A percentile compares a stretch with the other conserved stretches of the same genome.
Conservation (phyloP, 192 early-diverging fungal genomes). For the Bifiguratus adelaidae region DNA sequence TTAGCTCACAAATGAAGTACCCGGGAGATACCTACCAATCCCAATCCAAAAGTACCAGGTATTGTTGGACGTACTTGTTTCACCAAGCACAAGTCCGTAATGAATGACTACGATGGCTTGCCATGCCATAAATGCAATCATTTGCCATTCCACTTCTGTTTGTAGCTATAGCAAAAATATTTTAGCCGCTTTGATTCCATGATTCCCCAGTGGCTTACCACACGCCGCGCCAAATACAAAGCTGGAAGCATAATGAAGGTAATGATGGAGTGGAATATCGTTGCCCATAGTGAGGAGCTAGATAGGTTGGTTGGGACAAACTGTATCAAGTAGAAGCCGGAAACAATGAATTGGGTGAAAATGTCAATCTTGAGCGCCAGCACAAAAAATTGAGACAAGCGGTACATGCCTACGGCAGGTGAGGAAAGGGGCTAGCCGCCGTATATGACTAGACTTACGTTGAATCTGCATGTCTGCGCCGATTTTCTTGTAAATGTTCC, state of each 20-base stretch:
- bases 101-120: constrained; percentile 21
- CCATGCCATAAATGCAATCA: constrained; percentile 17
- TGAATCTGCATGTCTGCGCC: constrained; percentile 50
- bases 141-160: constrained; percentile 11
- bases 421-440: background rate
- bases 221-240: constrained; percentile 17
- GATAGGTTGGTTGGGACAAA: constrained; percentile 6
- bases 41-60: constrained; percentile 24
- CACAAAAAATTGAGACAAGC: constrained; percentile 23
- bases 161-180: constrained; percentile 15
- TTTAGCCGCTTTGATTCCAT: too few species aligned
- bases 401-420: constrained; percentile 15
- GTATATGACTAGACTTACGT: constrained; percentile 18
- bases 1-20: too few species aligned
- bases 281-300: too few species aligned
- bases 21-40: constrained; percentile 13
- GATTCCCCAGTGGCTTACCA: too few species aligned
- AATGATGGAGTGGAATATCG: constrained; percentile 13
- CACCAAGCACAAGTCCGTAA: constrained; percentile 12
- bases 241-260: constrained; percentile 20
- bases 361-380: constrained; percentile 25
- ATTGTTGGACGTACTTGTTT: constrained; percentile 10
- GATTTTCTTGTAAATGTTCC: constrained; percentile 60
- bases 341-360: constrained; percentile 24
- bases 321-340: constrained; percentile 23